phyloP scores from a whole-genome alignment of 2,329 filamentous ascomycete species.

The Didymella arachidicola region DNA sequence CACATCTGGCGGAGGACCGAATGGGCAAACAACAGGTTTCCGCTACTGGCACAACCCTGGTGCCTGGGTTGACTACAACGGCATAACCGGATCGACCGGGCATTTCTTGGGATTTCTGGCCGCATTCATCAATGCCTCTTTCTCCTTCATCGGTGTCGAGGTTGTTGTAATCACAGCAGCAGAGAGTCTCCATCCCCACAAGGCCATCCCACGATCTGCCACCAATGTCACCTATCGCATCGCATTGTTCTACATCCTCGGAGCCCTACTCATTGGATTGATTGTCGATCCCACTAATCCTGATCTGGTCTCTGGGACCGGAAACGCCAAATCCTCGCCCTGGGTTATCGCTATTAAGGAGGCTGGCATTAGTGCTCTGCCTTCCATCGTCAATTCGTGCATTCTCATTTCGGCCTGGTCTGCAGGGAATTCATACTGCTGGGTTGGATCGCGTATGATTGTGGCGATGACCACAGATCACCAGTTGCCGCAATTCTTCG shows the following conservation, averaged over 20 bases:
- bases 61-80: conserved; percentile 71
- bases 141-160: conserved; percentile 57
- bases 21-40: conserved; percentile 68
- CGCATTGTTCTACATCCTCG: conserved; percentile 54
- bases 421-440: conserved; percentile 39
- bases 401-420: conserved; percentile 40
- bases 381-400: conserved; percentile 36
- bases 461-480: conserved; percentile 35
- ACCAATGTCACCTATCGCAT: conserved; percentile 57
- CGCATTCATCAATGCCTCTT: conserved; percentile 58
- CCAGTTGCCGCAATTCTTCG: conserved; percentile 36
- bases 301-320: conserved; percentile 40
- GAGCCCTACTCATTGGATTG: conserved; percentile 63
- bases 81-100: conserved; percentile 53
- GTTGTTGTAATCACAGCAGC: conserved; percentile 69
- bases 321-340: conserved; percentile 55
- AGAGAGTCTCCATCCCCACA: conserved; percentile 69
- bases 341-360: conserved; percentile 61
- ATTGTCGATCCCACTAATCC: conserved; percentile 61
- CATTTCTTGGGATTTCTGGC: conserved; percentile 66
- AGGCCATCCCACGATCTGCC: conserved; percentile 68
- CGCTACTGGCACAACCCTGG: conserved; percentile 72
- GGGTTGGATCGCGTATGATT: conserved; percentile 35
- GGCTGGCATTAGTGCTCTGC: conserved; percentile 53
- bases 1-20: conserved; percentile 57